A percentile compares a stretch with the other conserved stretches of the same genome.
phyloP scores from a whole-genome alignment of 208 protist genomes.

The Polymyxa betae region DNA sequence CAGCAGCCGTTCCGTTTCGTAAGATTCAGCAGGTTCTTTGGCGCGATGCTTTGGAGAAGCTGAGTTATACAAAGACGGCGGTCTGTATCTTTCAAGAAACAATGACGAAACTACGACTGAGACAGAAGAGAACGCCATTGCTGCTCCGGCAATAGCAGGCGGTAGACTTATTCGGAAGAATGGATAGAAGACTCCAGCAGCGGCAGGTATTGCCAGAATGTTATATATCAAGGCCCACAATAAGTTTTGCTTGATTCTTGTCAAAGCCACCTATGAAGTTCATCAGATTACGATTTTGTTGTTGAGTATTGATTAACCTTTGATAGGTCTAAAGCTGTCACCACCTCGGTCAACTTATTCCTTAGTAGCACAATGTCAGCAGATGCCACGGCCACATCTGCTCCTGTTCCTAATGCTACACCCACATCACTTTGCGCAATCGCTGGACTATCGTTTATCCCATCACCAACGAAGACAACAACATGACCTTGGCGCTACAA shows the following conservation, averaged over 20 bases:
- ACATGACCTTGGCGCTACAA: slow-evolving; percentile 48
- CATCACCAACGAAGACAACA: slow-evolving; percentile 66
- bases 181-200: slow-evolving; percentile 77
- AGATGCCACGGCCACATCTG: slow-evolving; percentile 80
- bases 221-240: slow-evolving; percentile 84
- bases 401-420: slow-evolving; percentile 83
- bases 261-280: slow-evolving; percentile 68
- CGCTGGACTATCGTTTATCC: slow-evolving; percentile 68
- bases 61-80: too few relatives aligned
- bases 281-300: not conserved
- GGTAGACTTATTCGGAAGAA: slow-evolving; percentile 68
- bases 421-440: slow-evolving; percentile 81
- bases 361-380: slow-evolving; percentile 79
- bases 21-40: too few relatives aligned
- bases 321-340: slow-evolving; percentile 75
- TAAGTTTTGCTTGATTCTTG: slow-evolving; percentile 81
- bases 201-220: slow-evolving; percentile 79
- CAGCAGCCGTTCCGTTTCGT: too few relatives aligned
- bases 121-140: slow-evolving; percentile 83
- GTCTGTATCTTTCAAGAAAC: slow-evolving; percentile 69
- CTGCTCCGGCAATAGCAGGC: slow-evolving; percentile 77
- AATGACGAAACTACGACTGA: slow-evolving; percentile 82
- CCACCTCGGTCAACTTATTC: slow-evolving; percentile 71
- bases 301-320: not conserved
- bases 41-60: too few relatives aligned